A percentile compares a stretch with the other conserved stretches of the same genome.
Evolutionary conservation across 345 rosid species (phyloP).

Genomic region (Linum usitatissimum): DNA sequence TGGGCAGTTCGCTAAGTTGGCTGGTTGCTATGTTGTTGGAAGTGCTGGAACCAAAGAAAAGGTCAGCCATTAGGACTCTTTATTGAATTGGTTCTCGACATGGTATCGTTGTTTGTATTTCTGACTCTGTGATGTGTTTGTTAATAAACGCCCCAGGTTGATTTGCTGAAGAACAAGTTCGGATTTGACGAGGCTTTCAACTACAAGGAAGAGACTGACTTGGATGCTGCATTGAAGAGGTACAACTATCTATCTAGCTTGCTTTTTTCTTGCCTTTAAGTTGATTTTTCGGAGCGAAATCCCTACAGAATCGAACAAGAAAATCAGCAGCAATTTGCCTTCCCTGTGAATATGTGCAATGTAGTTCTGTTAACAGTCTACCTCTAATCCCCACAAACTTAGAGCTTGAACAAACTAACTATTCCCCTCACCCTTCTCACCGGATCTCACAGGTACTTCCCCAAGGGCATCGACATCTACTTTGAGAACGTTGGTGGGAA

Average conservation of each 20-base stretch:
- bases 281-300: too few species aligned
- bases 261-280: not conserved
- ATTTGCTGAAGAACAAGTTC: not conserved
- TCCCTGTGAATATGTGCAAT: too few species aligned
- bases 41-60: not conserved
- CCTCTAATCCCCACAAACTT: too few species aligned
- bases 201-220: not conserved
- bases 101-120: too few species aligned
- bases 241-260: not conserved
- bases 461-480: not conserved
- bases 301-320: too few species aligned
- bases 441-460: not conserved
- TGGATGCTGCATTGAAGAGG: not conserved
- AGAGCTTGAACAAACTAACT: too few species aligned
- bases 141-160: not conserved
- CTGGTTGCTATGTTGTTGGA: not conserved
- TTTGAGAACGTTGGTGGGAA: not conserved
- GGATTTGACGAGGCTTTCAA: not conserved
- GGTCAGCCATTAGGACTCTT: not conserved
- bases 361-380: too few species aligned
- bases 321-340: too few species aligned
- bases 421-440: too few species aligned
- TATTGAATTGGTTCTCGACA: too few species aligned
- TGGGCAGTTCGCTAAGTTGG: not conserved
- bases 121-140: too few species aligned